These are phyloP conservation scores for Trichosanthes cucumerina DNA, from an alignment of 306 rosid genomes.

Conservation along the genomic window DNA sequence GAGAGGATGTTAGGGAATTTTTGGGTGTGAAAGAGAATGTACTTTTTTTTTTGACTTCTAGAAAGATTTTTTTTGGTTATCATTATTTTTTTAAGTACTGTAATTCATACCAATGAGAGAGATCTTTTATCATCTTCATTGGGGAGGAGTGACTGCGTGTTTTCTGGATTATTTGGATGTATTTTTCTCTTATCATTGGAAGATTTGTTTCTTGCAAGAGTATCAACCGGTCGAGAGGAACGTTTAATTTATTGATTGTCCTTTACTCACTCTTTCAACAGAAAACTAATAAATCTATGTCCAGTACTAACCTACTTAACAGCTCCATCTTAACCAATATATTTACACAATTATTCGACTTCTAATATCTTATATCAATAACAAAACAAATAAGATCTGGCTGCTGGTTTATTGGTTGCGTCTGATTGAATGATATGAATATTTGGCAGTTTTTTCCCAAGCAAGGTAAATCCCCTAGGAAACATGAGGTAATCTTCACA, in stretches of 20 bases:
- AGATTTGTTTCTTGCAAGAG: background rate
- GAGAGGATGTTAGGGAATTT: background rate
- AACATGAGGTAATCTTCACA: slow-evolving; percentile 67
- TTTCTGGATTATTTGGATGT: slow-evolving; percentile 1
- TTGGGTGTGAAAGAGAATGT: slow-evolving; percentile 6
- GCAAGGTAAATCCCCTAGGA: slow-evolving; percentile 79
- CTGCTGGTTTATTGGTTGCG: slow-evolving; percentile 7
- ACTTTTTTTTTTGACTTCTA: background rate
- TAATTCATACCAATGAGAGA: background rate
- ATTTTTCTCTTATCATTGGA: background rate
- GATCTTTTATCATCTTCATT: background rate
- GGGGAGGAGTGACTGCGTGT: background rate
- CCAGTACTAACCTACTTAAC: background rate
- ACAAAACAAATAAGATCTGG: background rate
- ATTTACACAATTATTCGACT: background rate
- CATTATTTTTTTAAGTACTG: background rate
- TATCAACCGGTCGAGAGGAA: background rate
- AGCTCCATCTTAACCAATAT: background rate
- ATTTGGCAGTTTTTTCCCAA: slow-evolving; percentile 66
- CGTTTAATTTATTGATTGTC: background rate
- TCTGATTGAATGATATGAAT: slow-evolving; percentile 3
- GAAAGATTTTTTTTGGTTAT: background rate
- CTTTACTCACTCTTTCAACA: background rate
- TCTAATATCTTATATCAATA: background rate
- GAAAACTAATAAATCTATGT: background rate